Conservation (phyloP, 1,139 yeast genomes). For the Protomyces lactucae-debilis region DNA sequence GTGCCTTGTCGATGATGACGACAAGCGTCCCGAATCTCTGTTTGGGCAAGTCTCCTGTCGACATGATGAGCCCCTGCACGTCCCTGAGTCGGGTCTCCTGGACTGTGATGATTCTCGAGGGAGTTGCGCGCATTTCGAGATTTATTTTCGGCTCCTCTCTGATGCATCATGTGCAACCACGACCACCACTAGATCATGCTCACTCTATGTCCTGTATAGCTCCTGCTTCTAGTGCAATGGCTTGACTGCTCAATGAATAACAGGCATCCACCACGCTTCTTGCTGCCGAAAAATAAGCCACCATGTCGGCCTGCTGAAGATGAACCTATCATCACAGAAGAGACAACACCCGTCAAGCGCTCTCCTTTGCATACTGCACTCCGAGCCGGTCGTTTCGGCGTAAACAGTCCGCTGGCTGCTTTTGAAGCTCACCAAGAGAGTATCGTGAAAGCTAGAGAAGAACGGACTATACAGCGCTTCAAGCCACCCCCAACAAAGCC, state of each 20-base stretch:
- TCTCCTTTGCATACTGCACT: not conserved
- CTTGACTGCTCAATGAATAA: too few relatives aligned
- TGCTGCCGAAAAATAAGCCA: not conserved
- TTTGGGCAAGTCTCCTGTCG: not conserved
- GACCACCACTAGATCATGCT: too few relatives aligned
- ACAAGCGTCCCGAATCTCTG: conserved; percentile 19
- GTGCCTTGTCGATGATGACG: conserved; percentile 26
- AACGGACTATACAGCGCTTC: not conserved
- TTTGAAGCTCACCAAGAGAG: not conserved
- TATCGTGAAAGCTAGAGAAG: not conserved
- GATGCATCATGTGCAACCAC: too few relatives aligned
- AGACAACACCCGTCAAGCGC: not conserved
- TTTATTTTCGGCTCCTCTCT: too few relatives aligned
- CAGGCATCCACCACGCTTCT: not conserved
- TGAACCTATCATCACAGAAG: not conserved
- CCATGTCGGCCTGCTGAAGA: too few relatives aligned
- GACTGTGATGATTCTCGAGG: too few relatives aligned
- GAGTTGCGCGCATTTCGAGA: too few relatives aligned
- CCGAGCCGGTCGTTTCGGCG: not conserved
- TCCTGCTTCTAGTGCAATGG: too few relatives aligned
- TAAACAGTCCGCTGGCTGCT: not conserved
- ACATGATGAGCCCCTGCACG: not conserved
- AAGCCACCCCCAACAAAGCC: not conserved
- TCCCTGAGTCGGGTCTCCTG: too few relatives aligned
- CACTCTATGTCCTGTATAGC: too few relatives aligned